A percentile compares a stretch with the other conserved stretches of the same genome.
phyloP scores from a whole-genome alignment of 1,139 yeast species.

The Yamadazyma dendronema region DNA sequence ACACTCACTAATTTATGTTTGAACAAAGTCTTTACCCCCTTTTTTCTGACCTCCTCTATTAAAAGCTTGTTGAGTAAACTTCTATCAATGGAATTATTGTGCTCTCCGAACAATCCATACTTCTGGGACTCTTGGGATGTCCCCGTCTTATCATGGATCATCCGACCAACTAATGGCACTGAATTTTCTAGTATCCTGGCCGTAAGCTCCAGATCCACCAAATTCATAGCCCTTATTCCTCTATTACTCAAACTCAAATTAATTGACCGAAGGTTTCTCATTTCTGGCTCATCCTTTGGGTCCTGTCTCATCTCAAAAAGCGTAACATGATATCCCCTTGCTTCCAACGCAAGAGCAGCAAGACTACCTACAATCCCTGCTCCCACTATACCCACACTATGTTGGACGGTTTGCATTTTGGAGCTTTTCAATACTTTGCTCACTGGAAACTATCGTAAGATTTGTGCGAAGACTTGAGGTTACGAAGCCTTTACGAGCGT shows the following conservation, averaged over 20 bases:
- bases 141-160: conserved; percentile 77
- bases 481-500: not conserved
- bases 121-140: conserved; percentile 60
- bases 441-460: not conserved
- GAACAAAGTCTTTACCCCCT: conserved; percentile 49
- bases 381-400: conserved; percentile 56
- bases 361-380: conserved; percentile 91
- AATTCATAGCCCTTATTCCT: conserved; percentile 69
- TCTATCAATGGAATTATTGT: conserved; percentile 84
- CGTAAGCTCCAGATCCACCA: conserved; percentile 61
- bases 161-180: conserved; percentile 85
- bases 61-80: conserved; percentile 65
- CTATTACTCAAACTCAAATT: conserved; percentile 85
- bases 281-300: conserved; percentile 22
- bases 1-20: conserved; percentile 52
- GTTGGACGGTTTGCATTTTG: not conserved
- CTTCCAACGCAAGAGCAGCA: conserved; percentile 76
- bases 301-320: conserved; percentile 60
- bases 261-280: conserved; percentile 60
- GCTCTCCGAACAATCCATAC: conserved; percentile 83
- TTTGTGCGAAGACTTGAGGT: not conserved
- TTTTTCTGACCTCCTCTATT: conserved; percentile 53
- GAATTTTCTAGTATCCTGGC: conserved; percentile 54
- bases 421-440: not conserved
- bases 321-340: conserved; percentile 71